Conservation (phyloP, 1,139 yeast genomes). For the Suhomyces bribrorum region DNA sequence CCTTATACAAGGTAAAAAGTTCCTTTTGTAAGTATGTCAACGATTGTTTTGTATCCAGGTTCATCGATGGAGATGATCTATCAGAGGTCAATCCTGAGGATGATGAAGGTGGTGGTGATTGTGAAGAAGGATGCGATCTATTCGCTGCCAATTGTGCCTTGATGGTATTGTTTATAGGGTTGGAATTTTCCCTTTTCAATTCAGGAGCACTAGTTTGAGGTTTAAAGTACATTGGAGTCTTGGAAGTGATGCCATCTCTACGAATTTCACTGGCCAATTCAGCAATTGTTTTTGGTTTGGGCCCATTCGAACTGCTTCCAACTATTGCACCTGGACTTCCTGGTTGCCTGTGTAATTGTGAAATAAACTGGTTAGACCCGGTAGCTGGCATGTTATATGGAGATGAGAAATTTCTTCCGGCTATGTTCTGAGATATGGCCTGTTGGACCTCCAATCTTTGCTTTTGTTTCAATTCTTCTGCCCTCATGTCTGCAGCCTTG, state of each 20-base stretch:
- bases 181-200: background rate
- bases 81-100: constrained; percentile 7
- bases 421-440: constrained; percentile 27
- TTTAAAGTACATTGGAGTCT: constrained; percentile 40
- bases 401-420: constrained; percentile 29
- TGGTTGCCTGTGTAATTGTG: constrained; percentile 25
- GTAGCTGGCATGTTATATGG: constrained; percentile 28
- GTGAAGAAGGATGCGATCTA: constrained; percentile 27
- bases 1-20: constrained; percentile 65
- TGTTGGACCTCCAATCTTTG: constrained; percentile 37
- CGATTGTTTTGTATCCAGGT: constrained; percentile 62
- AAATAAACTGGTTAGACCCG: constrained; percentile 23
- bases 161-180: constrained; percentile 25
- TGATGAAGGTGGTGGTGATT: constrained; percentile 8
- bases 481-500: constrained; percentile 54
- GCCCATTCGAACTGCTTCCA: constrained; percentile 4
- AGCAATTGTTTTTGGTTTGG: constrained; percentile 51
- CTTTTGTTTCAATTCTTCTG: constrained; percentile 52
- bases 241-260: constrained; percentile 36
- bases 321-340: constrained; percentile 1
- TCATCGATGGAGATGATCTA: constrained; percentile 31
- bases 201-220: constrained; percentile 22
- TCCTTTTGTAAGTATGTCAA: constrained; percentile 72
- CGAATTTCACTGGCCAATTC: constrained; percentile 57
- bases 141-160: constrained; percentile 59